Conservation (phyloP, 768 basidiomycete species). For the Lactarius trivialis region DNA sequence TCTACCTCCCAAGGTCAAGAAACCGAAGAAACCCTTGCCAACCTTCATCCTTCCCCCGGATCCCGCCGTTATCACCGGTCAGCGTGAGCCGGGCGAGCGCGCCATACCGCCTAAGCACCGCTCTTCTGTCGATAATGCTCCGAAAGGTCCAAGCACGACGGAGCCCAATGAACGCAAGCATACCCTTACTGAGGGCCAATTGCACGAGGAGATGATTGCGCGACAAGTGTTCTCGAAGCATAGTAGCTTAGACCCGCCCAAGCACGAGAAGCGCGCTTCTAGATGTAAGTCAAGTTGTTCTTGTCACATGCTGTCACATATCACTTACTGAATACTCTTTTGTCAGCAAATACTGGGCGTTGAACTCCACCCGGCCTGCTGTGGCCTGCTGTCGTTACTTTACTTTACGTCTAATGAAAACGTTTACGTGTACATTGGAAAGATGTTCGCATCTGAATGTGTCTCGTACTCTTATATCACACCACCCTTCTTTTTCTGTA, state of each 20-base stretch:
- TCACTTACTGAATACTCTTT: not conserved
- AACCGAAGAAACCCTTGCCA: conserved; percentile 11
- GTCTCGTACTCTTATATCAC: not conserved
- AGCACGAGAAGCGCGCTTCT: conserved; percentile 6
- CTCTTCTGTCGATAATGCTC: not conserved
- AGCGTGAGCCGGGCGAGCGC: conserved; percentile 15
- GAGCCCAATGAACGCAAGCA: conserved; percentile 9
- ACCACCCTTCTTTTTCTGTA: not conserved
- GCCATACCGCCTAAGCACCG: conserved; percentile 11
- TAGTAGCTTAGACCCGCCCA: conserved; percentile 12
- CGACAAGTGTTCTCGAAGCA: conserved; percentile 15
- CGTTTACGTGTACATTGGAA: not conserved
- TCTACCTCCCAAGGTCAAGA: conserved; percentile 12
- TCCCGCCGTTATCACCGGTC: conserved; percentile 19
- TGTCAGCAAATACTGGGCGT: conserved; percentile 7
- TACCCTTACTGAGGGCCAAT: not conserved
- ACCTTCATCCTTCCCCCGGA: conserved; percentile 23
- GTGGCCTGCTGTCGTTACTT: not conserved
- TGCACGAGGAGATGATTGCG: conserved; percentile 13
- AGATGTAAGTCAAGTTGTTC: not conserved
- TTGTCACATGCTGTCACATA: not conserved
- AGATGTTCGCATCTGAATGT: not conserved
- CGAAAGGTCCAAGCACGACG: not conserved
- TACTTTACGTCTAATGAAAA: not conserved
- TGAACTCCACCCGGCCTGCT: no score